phyloP scores from a whole-genome alignment of 139 green algal genomes.

The Yamagishiella unicocca region DNA sequence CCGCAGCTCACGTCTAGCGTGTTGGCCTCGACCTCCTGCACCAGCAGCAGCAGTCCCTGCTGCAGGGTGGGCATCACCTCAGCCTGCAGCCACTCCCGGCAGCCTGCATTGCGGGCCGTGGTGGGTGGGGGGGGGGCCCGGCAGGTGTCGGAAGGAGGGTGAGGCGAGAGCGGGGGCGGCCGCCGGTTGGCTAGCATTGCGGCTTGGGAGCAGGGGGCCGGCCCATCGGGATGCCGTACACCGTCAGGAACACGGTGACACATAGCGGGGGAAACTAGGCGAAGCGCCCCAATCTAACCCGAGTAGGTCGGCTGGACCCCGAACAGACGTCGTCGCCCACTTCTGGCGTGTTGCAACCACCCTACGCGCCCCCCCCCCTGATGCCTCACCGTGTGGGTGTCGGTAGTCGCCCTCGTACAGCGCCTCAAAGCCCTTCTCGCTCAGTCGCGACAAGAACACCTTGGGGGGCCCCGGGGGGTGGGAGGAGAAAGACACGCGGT shows the following conservation, averaged over 20 bases:
- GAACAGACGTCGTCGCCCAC: no score
- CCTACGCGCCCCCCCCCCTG: background rate
- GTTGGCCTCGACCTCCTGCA: slow-evolving; percentile 36
- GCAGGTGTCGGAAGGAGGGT: background rate
- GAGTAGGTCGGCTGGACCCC: no score
- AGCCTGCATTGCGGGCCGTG: slow-evolving; percentile 16
- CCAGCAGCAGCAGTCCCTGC: slow-evolving; percentile 46
- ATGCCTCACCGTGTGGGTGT: slow-evolving; percentile 14
- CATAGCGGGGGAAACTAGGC: no score
- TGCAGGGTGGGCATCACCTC: slow-evolving; percentile 39
- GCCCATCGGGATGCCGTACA: no score
- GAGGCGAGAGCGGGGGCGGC: no score
- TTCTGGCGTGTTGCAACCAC: no score
- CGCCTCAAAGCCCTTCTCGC: slow-evolving; percentile 34
- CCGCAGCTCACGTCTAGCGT: slow-evolving; percentile 24
- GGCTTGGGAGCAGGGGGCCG: no score
- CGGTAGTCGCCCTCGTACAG: slow-evolving; percentile 40
- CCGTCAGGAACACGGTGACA: no score
- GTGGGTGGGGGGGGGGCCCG: background rate
- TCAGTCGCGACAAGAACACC: background rate
- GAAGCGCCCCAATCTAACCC: no score
- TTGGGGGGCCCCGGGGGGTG: background rate
- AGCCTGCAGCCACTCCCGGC: slow-evolving; percentile 21
- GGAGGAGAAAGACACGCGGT: background rate
- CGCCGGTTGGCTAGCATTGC: no score